These are phyloP conservation scores for Salix dunnii DNA, from an alignment of 345 rosid genomes.

Conservation along the genomic window DNA sequence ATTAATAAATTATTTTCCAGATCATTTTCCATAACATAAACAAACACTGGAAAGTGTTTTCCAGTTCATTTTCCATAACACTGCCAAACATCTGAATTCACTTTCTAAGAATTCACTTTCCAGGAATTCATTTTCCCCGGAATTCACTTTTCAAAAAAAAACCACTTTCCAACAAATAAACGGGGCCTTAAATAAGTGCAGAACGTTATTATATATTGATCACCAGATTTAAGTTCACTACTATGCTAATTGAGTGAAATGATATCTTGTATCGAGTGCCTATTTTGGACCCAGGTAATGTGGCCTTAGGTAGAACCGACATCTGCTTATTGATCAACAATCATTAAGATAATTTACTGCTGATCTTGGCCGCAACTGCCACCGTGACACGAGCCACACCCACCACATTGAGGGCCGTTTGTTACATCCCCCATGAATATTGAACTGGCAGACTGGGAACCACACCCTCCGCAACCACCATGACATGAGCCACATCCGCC, in stretches of 20 bases:
- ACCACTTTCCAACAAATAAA: too few species aligned
- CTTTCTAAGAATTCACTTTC: too few species aligned
- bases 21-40: too few species aligned
- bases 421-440: not conserved
- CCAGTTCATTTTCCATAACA: too few species aligned
- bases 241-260: not conserved
- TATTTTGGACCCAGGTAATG: not conserved
- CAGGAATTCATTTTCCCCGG: too few species aligned
- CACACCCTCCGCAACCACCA: slow-evolving; percentile 1
- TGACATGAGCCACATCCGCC: slow-evolving; percentile 9
- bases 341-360: not conserved
- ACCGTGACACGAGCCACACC: slow-evolving; percentile 1
- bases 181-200: not conserved
- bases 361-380: not conserved
- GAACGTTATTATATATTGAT: not conserved
- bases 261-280: not conserved
- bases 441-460: not conserved
- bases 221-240: not conserved
- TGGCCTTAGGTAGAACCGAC: too few species aligned
- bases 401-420: not conserved
- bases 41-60: too few species aligned
- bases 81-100: too few species aligned
- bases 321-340: too few species aligned
- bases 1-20: too few species aligned
- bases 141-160: too few species aligned